These are phyloP conservation scores for Pueraria montana DNA, from an alignment of 306 rosid species.

Conservation along the genomic window DNA sequence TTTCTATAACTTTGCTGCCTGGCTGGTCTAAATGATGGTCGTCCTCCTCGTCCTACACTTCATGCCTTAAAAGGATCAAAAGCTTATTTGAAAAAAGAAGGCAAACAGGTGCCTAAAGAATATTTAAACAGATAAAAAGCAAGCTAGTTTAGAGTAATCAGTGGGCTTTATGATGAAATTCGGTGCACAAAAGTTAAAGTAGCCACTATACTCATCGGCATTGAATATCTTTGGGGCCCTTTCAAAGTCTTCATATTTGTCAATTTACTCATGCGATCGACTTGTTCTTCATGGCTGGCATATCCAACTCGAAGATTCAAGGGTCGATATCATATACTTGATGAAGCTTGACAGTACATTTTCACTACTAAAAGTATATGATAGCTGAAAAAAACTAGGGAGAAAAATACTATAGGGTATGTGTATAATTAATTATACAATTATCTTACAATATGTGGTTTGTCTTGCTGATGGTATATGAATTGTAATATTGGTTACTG, in stretches of 20 bases:
- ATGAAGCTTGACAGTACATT: too few species aligned
- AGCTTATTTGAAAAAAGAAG: conserved; percentile 39
- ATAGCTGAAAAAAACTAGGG: too few species aligned
- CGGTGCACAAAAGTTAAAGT: conserved; percentile 54
- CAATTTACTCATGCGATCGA: conserved; percentile 6
- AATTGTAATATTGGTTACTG: background rate
- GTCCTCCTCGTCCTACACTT: conserved; percentile 47
- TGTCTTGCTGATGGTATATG: background rate
- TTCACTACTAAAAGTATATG: too few species aligned
- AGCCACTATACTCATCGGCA: conserved; percentile 4
- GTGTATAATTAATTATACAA: too few species aligned
- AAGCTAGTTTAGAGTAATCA: conserved; percentile 39
- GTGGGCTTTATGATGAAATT: conserved; percentile 56
- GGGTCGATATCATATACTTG: background rate
- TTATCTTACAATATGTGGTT: too few species aligned
- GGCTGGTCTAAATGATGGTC: conserved; percentile 53
- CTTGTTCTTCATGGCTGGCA: background rate
- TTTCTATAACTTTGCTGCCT: conserved; percentile 39
- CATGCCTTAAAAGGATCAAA: conserved; percentile 69
- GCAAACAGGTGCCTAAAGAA: conserved; percentile 37
- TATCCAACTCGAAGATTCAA: background rate
- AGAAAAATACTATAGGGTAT: too few species aligned
- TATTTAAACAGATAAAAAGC: conserved; percentile 37
- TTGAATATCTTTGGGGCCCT: conserved; percentile 48
- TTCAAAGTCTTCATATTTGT: conserved; percentile 16